Conservation (phyloP, 2,329 filamentous ascomycete genomes). For the Eurotiales sp. region DNA sequence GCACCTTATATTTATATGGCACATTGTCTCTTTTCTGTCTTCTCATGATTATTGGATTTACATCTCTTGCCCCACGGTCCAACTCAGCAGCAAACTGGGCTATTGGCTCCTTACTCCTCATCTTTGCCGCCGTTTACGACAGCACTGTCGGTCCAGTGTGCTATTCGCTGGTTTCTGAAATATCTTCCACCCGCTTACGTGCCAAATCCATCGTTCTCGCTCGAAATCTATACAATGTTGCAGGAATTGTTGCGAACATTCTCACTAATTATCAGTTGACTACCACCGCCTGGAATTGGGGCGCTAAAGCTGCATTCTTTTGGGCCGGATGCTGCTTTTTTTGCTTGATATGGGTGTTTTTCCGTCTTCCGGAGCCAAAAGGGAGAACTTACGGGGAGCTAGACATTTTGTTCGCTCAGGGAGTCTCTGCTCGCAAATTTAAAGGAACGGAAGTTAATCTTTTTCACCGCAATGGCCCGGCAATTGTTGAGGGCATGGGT, state of each 20-base stretch:
- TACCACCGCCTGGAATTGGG: conserved; percentile 21
- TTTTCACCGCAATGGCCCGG: conserved; percentile 30
- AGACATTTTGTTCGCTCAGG: conserved; percentile 57
- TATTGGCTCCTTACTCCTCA: conserved; percentile 32
- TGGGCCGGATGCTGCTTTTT: conserved; percentile 19
- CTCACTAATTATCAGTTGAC: conserved; percentile 40
- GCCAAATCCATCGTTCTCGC: conserved; percentile 46
- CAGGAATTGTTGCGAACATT: conserved; percentile 38
- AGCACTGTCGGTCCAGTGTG: conserved; percentile 39
- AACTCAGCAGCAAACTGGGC: conserved; percentile 34
- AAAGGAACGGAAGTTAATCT: conserved; percentile 54
- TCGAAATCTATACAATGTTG: conserved; percentile 35
- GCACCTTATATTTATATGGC: conserved; percentile 29
- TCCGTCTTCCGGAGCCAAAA: conserved; percentile 26
- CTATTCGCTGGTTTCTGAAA: conserved; percentile 48
- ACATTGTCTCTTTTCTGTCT: conserved; percentile 29
- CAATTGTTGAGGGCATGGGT: conserved; percentile 2
- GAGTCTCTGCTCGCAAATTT: conserved; percentile 70
- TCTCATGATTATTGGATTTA: conserved; percentile 34
- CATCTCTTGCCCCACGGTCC: conserved; percentile 51
- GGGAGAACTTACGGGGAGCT: conserved; percentile 36
- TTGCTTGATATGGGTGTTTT: conserved; percentile 6
- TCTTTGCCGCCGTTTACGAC: conserved; percentile 40
- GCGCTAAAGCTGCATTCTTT: conserved; percentile 27
- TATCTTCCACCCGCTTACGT: conserved; percentile 37